Evolutionary conservation across 2,329 filamentous ascomycete species (phyloP), one percentile per base, ranked within the genome.

Genomic region (Hymenotorrendiella dingleyae): DNA sequence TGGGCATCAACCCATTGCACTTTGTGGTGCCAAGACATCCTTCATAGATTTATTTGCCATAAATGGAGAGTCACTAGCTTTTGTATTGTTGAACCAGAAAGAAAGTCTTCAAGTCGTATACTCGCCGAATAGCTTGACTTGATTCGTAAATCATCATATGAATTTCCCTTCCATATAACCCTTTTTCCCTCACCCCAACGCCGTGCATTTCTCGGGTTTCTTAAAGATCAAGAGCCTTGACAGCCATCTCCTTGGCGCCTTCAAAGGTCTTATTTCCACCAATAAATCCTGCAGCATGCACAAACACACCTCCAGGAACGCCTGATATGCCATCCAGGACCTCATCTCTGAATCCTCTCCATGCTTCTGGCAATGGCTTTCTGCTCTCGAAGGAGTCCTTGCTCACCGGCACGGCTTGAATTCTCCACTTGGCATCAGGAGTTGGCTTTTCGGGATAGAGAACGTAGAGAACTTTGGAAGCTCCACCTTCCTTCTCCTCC

Each of bases 221-320:
- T 42, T 32, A 60, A 38, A 58, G 17, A 44, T 67, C 76, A 49
- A 87, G 67, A 2, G 85, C 84, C 72, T 85, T 87, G 64, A 74
- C 67, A 4, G 90, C 89, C 88, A 97, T 94, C 45, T 81, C 79
- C 62, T 87, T 76, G 20, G 81, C 90, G 22, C 93, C 93, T 48
- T 94, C 87, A 58, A 86, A 93, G 0, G 85, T 94, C 73, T 86
- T 84, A 67, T 96, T 94, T 2, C 93, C 93, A 14, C 93, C 93
- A 60, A 97, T 97, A 68, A 98, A 98, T 21, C 93, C 93, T 40
- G 84, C 83, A 3, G 90, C 90, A 63, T 98, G 93, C 22, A 96
- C 85, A 63, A 98, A 98, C 21, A 98, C 82, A 49, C 86, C 82
- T 6, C 90, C 87, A 4, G 71, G 69, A 21, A 88, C 71, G 26